A percentile compares a stretch with the other conserved stretches of the same genome.
phyloP scores from a whole-genome alignment of 2,329 filamentous ascomycete genomes.

The Trichoderma brevicompactum region DNA sequence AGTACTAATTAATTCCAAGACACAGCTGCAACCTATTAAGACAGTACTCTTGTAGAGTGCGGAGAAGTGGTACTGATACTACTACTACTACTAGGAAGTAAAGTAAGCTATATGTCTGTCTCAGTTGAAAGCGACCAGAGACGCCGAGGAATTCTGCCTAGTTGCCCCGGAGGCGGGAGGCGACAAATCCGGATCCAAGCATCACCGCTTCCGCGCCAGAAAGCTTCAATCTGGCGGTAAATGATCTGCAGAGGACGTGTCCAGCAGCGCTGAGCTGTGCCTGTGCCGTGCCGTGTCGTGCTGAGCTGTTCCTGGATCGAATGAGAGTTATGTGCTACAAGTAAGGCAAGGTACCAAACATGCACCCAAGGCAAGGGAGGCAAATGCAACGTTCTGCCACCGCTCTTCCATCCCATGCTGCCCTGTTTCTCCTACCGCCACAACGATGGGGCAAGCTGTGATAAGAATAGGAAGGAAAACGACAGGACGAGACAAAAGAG shows the following conservation, averaged over 20 bases:
- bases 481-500: too few relatives aligned
- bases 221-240: conserved; percentile 23
- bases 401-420: conserved; percentile 18
- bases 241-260: conserved; percentile 22
- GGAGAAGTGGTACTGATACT: too few relatives aligned
- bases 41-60: too few relatives aligned
- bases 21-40: not conserved
- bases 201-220: not conserved
- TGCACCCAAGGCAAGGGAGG: not conserved
- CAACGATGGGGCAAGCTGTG: not conserved
- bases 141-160: conserved; percentile 1
- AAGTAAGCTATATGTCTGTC: not conserved
- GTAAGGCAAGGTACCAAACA: too few relatives aligned
- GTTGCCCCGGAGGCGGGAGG: not conserved
- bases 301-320: conserved; percentile 1
- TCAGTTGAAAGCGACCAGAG: not conserved
- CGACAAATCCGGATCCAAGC: not conserved
- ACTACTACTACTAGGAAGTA: too few relatives aligned
- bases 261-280: conserved; percentile 18
- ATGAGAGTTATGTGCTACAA: too few relatives aligned
- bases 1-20: not conserved
- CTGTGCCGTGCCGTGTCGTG: not conserved
- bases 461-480: conserved; percentile 4
- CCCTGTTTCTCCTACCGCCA: not conserved
- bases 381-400: conserved; percentile 17